A percentile compares a stretch with the other conserved stretches of the same genome.
phyloP scores from a whole-genome alignment of 768 basidiomycete genomes.

The Boletus rex-veris region DNA sequence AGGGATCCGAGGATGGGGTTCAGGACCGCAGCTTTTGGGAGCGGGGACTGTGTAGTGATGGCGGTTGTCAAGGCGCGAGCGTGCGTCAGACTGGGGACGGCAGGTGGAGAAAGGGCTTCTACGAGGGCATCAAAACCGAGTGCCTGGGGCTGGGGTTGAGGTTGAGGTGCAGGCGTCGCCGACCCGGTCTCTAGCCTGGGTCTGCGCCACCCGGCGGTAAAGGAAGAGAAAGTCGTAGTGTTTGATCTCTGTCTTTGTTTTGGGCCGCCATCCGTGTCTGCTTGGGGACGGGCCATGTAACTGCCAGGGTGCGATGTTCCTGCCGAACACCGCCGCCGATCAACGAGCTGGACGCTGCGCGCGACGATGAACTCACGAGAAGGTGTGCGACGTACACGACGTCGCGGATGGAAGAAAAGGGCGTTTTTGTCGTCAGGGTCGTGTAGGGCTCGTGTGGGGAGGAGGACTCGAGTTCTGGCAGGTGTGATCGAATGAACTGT shows the following conservation, averaged over 20 bases:
- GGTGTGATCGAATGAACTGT: not conserved
- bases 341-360: not conserved
- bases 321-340: conserved; percentile 3
- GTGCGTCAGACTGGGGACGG: conserved; percentile 63
- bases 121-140: conserved; percentile 44
- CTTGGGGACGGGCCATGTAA: conserved; percentile 31
- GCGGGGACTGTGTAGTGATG: conserved; percentile 50
- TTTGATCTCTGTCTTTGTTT: conserved; percentile 40
- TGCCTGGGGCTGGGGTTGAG: conserved; percentile 28
- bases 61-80: conserved; percentile 56
- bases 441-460: conserved; percentile 11
- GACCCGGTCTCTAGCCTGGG: conserved; percentile 30
- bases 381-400: conserved; percentile 4
- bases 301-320: conserved; percentile 10
- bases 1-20: conserved; percentile 59
- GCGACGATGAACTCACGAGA: conserved; percentile 13
- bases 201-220: conserved; percentile 38
- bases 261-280: conserved; percentile 30
- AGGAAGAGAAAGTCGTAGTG: conserved; percentile 40
- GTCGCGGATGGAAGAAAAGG: conserved; percentile 3
- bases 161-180: conserved; percentile 19
- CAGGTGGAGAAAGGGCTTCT: conserved; percentile 44
- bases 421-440: conserved; percentile 14
- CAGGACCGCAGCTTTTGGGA: conserved; percentile 51
- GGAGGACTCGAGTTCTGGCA: not conserved